Evolutionary conservation across 192 early-diverging fungal species (phyloP), one percentile per base, ranked within the genome.

Genomic region (Mortierella antarctica): DNA sequence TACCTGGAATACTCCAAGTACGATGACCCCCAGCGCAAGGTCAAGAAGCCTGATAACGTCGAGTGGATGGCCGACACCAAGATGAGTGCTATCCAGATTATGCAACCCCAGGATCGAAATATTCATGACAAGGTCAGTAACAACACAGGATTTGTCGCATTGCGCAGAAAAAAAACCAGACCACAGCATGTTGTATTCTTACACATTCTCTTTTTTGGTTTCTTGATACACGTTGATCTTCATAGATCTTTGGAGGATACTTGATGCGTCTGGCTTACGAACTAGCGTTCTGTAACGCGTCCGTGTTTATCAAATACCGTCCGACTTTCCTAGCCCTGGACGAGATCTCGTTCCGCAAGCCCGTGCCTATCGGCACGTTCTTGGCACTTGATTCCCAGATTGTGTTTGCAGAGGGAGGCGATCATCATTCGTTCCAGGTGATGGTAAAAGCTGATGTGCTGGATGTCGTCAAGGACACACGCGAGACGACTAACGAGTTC

Each of bases 181-280:
- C 21, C 31, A 11, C 51, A 50, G 48, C 6, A 39, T 44, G 17
- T 48, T 51, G 20, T 59, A n/a, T 12, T 1, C 6, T 40, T 56
- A 10, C 39, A 0, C 41, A 10, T 54, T 63, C 1, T 40, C 9
- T 15, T 49, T 40, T 52, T 39, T 55, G 23, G 42, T 46, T 66
- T n/a, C 41, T 39, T 50, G 10, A 5, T 50, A 23, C 50, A 41
- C 21, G 55, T 71, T 83, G 86, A 55, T 90, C 90, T 61, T 86
- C 91, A 17, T 72, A 80, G 77, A 80, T 80, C 31, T 95, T 95
- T 86, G 95, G 94, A 50, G 89, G 90, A 46, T 93, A 92, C 52
- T 82, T 96, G 56, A 95, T 98, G 94, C 89, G 92, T 57, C 82
- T 92, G 6, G 96, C 96, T 0, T 93, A 87, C 57, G 96, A 98